Percentiles rank a stretch among this genome's conserved stretches.
Conservation (phyloP, 345 rosid species). For the Lepidium didymum region DNA sequence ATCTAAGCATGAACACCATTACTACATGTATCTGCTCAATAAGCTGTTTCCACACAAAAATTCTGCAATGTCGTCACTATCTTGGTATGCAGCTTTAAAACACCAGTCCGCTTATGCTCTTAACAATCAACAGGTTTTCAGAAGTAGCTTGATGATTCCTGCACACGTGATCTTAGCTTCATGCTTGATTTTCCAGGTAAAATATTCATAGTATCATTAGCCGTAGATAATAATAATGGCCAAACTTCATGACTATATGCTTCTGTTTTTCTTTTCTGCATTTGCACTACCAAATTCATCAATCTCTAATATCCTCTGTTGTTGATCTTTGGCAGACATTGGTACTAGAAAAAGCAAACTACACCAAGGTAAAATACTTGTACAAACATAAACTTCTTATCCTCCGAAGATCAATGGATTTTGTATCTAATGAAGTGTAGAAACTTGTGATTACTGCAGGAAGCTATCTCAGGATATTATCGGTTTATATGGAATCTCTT, state of each 20-base stretch:
- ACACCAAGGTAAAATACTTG: conserved; percentile 55
- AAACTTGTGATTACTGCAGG: conserved; percentile 46
- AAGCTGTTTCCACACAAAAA: neutral
- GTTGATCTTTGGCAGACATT: conserved; percentile 46
- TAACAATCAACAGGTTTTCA: conserved; percentile 58
- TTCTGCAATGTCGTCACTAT: neutral
- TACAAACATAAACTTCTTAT: neutral
- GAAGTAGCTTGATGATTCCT: conserved; percentile 68
- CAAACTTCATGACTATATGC: neutral
- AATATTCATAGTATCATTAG: neutral
- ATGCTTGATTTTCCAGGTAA: conserved; percentile 85
- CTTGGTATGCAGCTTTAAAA: neutral
- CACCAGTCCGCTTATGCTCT: neutral
- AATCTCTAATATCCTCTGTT: neutral
- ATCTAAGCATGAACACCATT: neutral
- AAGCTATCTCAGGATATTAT: conserved; percentile 69
- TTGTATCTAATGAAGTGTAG: conserved; percentile 1
- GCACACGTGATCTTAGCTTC: conserved; percentile 59
- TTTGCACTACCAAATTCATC: neutral
- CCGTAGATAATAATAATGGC: neutral
- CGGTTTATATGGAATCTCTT: conserved; percentile 93
- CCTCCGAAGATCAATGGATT: neutral
- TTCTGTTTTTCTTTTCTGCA: neutral
- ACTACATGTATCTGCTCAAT: neutral
- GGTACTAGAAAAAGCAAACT: conserved; percentile 71